Percentiles rank a stretch among this genome's conserved stretches.
Conservation (phyloP, 2,329 filamentous ascomycete species). For the Tolypocladium ovalisporum region DNA sequence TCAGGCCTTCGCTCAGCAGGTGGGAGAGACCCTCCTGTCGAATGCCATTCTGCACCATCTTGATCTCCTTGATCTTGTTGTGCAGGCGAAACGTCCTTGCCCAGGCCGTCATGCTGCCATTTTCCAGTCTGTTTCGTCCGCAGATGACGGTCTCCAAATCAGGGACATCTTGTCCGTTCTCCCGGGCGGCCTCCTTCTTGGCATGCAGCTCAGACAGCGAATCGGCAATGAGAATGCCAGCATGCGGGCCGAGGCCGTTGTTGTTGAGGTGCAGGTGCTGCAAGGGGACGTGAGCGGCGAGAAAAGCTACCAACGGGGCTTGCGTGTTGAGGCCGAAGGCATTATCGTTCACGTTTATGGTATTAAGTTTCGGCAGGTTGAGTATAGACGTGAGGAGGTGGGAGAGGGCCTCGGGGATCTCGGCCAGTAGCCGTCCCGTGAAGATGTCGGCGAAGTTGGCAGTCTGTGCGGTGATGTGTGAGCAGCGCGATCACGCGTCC, state of each 20-base stretch:
- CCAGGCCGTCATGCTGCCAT: conserved; percentile 94
- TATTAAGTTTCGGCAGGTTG: conserved; percentile 75
- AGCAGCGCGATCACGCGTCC: neutral
- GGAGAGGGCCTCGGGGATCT: conserved; percentile 85
- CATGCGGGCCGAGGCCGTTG: conserved; percentile 89
- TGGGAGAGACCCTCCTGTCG: conserved; percentile 82
- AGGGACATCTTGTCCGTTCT: conserved; percentile 61
- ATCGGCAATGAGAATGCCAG: conserved; percentile 80
- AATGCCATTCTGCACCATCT: conserved; percentile 98
- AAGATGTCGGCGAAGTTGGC: conserved; percentile 97
- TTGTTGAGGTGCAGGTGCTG: conserved; percentile 96
- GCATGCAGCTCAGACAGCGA: conserved; percentile 72
- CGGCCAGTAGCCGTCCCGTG: conserved; percentile 81
- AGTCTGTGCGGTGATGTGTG: conserved; percentile 30
- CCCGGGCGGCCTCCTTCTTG: conserved; percentile 71
- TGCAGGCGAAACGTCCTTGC: conserved; percentile 78
- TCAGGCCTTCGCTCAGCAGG: conserved; percentile 69
- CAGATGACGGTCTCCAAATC: conserved; percentile 94
- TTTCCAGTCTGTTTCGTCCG: conserved; percentile 90
- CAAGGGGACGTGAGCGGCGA: conserved; percentile 77
- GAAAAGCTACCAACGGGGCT: conserved; percentile 84
- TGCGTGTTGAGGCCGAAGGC: conserved; percentile 94
- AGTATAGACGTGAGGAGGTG: conserved; percentile 78
- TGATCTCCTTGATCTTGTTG: conserved; percentile 69
- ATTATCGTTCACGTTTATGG: conserved; percentile 94